These are phyloP conservation scores for Asparagopsis taxiformis DNA, from an alignment of 31 red algal genomes.

Conservation along the genomic window DNA sequence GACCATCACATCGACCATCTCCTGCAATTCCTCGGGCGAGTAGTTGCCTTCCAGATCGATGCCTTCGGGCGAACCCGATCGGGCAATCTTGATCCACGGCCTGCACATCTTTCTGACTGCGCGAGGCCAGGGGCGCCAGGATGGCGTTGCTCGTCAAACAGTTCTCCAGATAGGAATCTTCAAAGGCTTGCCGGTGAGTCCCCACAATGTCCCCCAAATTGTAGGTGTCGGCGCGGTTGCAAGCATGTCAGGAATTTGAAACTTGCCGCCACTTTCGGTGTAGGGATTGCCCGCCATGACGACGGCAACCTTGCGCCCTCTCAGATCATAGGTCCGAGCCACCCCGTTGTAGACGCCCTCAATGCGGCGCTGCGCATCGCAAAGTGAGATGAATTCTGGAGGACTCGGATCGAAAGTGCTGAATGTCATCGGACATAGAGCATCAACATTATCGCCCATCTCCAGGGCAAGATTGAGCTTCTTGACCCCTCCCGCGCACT, in stretches of 20 bases:
- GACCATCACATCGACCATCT: background rate
- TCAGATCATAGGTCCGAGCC: conserved; percentile 4
- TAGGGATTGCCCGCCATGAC: conserved; percentile 14
- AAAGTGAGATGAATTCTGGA: conserved; percentile 7
- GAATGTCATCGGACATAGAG: background rate
- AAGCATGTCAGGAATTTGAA: conserved; percentile 18
- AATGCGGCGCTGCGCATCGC: background rate
- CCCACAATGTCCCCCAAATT: conserved; percentile 12
- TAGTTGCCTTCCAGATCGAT: conserved; percentile 6
- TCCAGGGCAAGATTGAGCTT: conserved; percentile 16
- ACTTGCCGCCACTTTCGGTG: conserved; percentile 6
- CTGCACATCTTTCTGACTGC: conserved; percentile 14
- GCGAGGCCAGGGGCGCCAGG: background rate
- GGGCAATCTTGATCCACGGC: conserved; percentile 4
- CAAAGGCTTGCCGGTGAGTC: background rate
- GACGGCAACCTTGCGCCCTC: conserved; percentile 1
- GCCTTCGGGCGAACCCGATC: background rate
- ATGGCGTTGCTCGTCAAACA: background rate
- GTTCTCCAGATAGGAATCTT: conserved; percentile 4
- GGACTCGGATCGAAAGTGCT: background rate
- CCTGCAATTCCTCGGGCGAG: background rate
- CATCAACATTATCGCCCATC: conserved; percentile 4
- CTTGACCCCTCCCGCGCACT: conserved; percentile 3
- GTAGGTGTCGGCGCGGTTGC: conserved; percentile 15
- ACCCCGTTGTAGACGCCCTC: conserved; percentile 10